Base-by-base conservation (phyloP, 1,284 basidiomycete species). In the Ustilago curta region DNA sequence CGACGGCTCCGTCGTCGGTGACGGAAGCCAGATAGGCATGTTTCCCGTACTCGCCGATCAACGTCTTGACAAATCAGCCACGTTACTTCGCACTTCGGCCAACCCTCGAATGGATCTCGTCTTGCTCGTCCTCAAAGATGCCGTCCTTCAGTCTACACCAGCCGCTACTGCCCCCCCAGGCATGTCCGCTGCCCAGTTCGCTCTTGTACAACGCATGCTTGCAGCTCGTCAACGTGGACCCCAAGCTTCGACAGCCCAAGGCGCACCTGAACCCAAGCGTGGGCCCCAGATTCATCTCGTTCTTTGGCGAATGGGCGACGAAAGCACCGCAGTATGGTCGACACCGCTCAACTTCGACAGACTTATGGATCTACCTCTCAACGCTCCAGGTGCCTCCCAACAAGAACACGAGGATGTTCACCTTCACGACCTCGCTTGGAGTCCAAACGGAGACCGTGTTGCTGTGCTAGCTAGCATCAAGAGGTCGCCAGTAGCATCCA, bases 51-150 rank as follows among this genome's bases (percentile, higher is more conserved):
- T 74, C 5, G 71, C 66, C 25, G 63, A 70, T 31, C 59, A 65
- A 48, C 37, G 23, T 3, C 67, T 74, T 42, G 66, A 65, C 42
- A 74, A 74, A 32, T 53, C 62, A 3, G 51, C 62, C 16, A 59
- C 29, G 11, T 25, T 77, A 21, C 70, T 77, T 4, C 63, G 54
- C n/a, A 45, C 56, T 21, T 64, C 70, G 32, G 50, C 66, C 55
- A 74, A 74, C 53, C 75, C 75, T 47, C 70, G 75, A 51, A 77
- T 74, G 75, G 75, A 77, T 19, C 75, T 77, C 39, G 64, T 70
- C 21, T 53, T 73, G 14, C 61, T 74, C 47, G 29, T 77, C 59
- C 35, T 60, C 48, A 58, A 62, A 39, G 71, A 74, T 63, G 59
- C 56, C n/a, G 54, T 59, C 12, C 43, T 60, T 19, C 51, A 52